Evolutionary conservation across 371 early-diverging fungal species (phyloP).

Genomic region (Scutellospora calospora): DNA sequence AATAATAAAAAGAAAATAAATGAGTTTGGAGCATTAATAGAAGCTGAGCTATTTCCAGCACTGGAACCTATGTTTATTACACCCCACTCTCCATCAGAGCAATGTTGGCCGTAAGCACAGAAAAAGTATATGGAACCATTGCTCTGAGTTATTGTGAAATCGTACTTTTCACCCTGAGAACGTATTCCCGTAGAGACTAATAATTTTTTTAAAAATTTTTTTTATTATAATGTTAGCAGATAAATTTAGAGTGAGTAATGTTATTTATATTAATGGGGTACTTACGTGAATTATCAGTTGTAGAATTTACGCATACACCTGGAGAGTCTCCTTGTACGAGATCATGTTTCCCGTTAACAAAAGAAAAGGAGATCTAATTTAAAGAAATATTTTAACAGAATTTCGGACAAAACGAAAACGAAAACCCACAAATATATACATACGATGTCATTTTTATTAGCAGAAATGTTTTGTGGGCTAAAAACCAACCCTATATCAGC

Average conservation of each 20-base stretch:
- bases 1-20: too few relatives aligned
- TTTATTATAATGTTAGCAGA: too few relatives aligned
- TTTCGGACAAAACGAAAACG: background rate
- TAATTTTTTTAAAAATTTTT: background rate
- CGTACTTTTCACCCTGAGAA: background rate
- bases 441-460: background rate
- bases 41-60: background rate
- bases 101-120: background rate
- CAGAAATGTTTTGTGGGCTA: slow-evolving; percentile 8
- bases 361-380: background rate
- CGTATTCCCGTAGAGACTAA: background rate
- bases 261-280: background rate
- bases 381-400: background rate
- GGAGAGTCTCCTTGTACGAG: background rate
- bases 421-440: background rate
- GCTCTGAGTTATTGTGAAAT: background rate
- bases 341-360: background rate
- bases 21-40: too few relatives aligned
- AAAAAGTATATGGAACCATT: background rate
- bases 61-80: background rate
- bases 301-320: background rate
- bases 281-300: background rate
- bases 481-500: background rate
- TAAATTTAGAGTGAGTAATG: background rate
- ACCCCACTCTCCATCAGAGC: slow-evolving; percentile 7